These are phyloP conservation scores for Ophiostoma ulmi DNA, from an alignment of 2,329 filamentous ascomycete species.

Conservation along the genomic window DNA sequence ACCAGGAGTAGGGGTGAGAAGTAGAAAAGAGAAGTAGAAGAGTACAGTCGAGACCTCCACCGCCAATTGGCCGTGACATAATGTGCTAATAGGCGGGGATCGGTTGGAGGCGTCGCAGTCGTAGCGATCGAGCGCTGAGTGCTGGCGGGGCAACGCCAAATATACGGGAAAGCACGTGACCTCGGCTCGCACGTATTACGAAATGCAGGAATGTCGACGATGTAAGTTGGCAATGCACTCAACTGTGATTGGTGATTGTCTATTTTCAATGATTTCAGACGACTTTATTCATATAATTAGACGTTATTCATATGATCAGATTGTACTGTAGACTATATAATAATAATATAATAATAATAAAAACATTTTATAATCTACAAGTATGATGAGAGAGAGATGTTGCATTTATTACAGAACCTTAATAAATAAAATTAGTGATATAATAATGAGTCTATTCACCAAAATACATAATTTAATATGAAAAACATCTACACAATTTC, in stretches of 20 bases:
- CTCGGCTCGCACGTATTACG: not conserved
- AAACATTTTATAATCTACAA: too few species aligned
- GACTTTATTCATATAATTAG: not conserved
- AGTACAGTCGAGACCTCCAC: not conserved
- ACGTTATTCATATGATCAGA: not conserved
- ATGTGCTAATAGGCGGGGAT: slow-evolving; percentile 9
- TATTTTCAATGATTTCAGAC: not conserved
- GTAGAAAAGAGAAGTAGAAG: not conserved
- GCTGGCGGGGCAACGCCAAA: slow-evolving; percentile 54
- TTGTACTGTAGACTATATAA: not conserved
- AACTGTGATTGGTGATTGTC: not conserved
- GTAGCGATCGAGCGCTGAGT: not conserved
- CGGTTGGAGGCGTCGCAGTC: not conserved
- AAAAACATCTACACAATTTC: too few species aligned
- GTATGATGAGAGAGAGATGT: too few species aligned
- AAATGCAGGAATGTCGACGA: not conserved
- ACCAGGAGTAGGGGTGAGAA: not conserved
- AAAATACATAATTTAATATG: too few species aligned
- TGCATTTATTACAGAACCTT: too few species aligned
- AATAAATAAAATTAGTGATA: too few species aligned
- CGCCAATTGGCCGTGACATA: not conserved
- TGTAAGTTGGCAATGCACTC: not conserved
- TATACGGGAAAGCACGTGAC: slow-evolving; percentile 47
- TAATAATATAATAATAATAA: too few species aligned
- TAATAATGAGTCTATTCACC: too few species aligned